Evolutionary conservation across 768 basidiomycete genomes (phyloP).

Genomic region (Trametes gibbosa): DNA sequence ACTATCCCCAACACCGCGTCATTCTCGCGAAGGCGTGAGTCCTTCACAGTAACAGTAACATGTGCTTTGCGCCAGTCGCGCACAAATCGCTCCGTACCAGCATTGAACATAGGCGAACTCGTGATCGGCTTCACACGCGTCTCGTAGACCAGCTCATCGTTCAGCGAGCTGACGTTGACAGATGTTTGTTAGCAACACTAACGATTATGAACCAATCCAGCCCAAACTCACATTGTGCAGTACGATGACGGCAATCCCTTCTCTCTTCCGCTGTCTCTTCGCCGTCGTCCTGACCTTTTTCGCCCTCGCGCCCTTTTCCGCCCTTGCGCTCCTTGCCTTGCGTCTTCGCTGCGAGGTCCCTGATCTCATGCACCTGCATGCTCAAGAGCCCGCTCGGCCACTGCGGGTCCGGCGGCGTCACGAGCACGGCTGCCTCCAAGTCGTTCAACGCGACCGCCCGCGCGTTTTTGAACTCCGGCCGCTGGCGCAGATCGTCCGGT

Average conservation of each 20-base stretch:
- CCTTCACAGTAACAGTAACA: slow-evolving; percentile 64
- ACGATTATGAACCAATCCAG: neutral
- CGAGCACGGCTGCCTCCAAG: slow-evolving; percentile 39
- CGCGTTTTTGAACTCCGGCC: slow-evolving; percentile 53
- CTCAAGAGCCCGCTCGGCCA: slow-evolving; percentile 69
- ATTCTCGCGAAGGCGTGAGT: slow-evolving; percentile 52
- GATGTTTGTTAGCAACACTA: slow-evolving; percentile 18
- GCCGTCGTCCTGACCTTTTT: slow-evolving; percentile 51
- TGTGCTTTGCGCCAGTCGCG: slow-evolving; percentile 59
- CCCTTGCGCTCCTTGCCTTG: slow-evolving; percentile 29
- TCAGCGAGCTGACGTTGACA: slow-evolving; percentile 35
- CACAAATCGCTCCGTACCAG: slow-evolving; percentile 68
- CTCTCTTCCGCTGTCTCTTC: slow-evolving; percentile 52
- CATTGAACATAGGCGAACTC: slow-evolving; percentile 42
- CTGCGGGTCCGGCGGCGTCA: slow-evolving; percentile 52
- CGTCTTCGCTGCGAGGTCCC: slow-evolving; percentile 56
- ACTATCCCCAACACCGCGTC: slow-evolving; percentile 74
- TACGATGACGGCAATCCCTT: slow-evolving; percentile 66
- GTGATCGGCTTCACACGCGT: slow-evolving; percentile 36
- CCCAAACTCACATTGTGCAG: slow-evolving; percentile 44
- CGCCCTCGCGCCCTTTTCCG: slow-evolving; percentile 49
- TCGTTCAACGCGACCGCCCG: slow-evolving; percentile 42
- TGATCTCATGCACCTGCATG: slow-evolving; percentile 64
- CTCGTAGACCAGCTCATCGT: slow-evolving; percentile 46
- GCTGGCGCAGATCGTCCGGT: slow-evolving; percentile 36